These are phyloP conservation scores for Byssochlamys sp. DNA, from an alignment of 2,329 filamentous ascomycete species.

Conservation along the genomic window DNA sequence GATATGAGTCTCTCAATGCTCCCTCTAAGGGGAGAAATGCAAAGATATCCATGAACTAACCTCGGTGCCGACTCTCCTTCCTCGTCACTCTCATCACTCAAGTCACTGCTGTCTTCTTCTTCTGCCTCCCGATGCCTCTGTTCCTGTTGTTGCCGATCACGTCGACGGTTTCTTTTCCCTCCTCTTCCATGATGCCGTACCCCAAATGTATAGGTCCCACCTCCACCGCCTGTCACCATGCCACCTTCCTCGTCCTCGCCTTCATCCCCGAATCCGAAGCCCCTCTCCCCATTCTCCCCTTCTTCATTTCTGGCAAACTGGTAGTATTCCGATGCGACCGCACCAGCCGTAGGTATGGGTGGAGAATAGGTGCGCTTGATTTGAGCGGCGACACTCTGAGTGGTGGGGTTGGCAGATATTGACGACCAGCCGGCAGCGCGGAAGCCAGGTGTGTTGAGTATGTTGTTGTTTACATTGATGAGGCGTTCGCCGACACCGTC, in stretches of 20 bases:
- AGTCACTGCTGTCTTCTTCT: conserved; percentile 57
- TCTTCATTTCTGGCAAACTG: conserved; percentile 34
- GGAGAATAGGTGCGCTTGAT: conserved; percentile 58
- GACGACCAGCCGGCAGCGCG: conserved; percentile 54
- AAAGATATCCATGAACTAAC: conserved; percentile 14
- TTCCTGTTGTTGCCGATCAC: conserved; percentile 37
- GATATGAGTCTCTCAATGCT: not conserved
- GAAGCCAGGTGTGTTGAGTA: conserved; percentile 56
- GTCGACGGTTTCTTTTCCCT: conserved; percentile 22
- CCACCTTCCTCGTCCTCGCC: conserved; percentile 54
- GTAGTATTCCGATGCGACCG: conserved; percentile 55
- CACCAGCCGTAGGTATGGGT: conserved; percentile 51
- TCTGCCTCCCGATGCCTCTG: conserved; percentile 48
- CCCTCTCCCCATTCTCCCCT: conserved; percentile 17
- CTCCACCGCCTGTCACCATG: conserved; percentile 51
- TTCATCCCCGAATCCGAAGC: conserved; percentile 31
- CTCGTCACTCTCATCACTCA: conserved; percentile 59
- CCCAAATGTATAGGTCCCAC: conserved; percentile 47
- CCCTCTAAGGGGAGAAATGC: not conserved
- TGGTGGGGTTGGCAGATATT: conserved; percentile 22
- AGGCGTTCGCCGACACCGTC: conserved; percentile 58
- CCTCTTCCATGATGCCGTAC: conserved; percentile 27
- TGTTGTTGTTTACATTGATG: conserved; percentile 54
- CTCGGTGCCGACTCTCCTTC: conserved; percentile 40
- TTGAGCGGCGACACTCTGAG: conserved; percentile 39